phyloP scores from a whole-genome alignment of 805 yeast genomes.

The Tetrapisispora pingtungensis region DNA sequence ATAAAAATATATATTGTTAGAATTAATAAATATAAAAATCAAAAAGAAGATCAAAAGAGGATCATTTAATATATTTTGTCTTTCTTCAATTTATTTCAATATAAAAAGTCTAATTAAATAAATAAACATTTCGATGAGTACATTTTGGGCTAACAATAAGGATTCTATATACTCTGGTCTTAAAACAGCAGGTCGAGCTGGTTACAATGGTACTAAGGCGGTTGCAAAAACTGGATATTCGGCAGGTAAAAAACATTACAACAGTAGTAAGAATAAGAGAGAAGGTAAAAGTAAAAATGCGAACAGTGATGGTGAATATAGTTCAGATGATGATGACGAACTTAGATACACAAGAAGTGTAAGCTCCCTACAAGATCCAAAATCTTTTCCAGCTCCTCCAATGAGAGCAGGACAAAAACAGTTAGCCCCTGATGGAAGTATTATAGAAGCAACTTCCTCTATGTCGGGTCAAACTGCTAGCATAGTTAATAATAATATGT shows the following conservation, averaged over 20 bases:
- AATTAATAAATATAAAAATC: no score
- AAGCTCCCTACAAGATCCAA: constrained; percentile 11
- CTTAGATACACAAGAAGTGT: constrained; percentile 1
- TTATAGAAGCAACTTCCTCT: constrained; percentile 4
- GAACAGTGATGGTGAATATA: constrained; percentile 2
- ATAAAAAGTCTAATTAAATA: not conserved
- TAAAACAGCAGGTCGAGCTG: constrained; percentile 29
- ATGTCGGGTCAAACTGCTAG: not conserved
- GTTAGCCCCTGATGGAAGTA: constrained; percentile 12
- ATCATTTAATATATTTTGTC: no score
- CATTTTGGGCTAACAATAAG: constrained; percentile 36
- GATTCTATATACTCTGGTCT: constrained; percentile 31
- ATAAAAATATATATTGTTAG: no score
- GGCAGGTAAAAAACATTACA: constrained; percentile 31
- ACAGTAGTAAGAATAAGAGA: constrained; percentile 11
- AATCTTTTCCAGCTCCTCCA: constrained; percentile 32
- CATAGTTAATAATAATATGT: not conserved
- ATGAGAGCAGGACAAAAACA: constrained; percentile 30
- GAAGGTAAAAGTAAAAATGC: constrained; percentile 3
- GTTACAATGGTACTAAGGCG: constrained; percentile 32
- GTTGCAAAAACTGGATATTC: constrained; percentile 34
- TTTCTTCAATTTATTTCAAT: no score
- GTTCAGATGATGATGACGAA: constrained; percentile 9
- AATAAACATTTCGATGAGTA: constrained; percentile 14
- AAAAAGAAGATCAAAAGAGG: no score